Conservation (phyloP, 805 yeast species). For the Schwanniomyces occidentalis region DNA sequence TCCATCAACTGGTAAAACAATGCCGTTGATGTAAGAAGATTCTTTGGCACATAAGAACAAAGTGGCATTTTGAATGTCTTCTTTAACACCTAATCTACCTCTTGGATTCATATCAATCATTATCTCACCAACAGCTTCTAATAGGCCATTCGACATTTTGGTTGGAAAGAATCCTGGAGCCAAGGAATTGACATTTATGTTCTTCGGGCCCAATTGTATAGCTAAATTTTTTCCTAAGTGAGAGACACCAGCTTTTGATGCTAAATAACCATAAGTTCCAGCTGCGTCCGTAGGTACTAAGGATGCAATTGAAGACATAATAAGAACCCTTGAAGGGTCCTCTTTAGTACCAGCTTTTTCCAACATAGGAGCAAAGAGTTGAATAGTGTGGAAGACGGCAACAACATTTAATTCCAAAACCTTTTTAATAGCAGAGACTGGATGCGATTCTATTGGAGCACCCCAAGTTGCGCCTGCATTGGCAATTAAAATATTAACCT, state of each 20-base stretch:
- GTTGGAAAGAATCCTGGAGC: constrained; percentile 81
- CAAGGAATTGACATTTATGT: constrained; percentile 66
- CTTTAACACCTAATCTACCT: constrained; percentile 59
- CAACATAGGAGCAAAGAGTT: constrained; percentile 59
- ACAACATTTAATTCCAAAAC: constrained; percentile 63
- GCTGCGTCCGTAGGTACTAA: constrained; percentile 39
- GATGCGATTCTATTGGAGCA: constrained; percentile 58
- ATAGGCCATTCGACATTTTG: constrained; percentile 68
- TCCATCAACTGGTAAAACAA: constrained; percentile 69
- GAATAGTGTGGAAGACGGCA: constrained; percentile 68
- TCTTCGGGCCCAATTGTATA: constrained; percentile 61
- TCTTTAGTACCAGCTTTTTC: constrained; percentile 49
- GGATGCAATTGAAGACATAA: constrained; percentile 69
- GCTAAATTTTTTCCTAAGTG: constrained; percentile 68
- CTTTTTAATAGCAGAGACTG: constrained; percentile 60
- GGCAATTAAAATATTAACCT: constrained; percentile 65
- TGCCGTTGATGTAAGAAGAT: constrained; percentile 64
- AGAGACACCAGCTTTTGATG: constrained; percentile 74
- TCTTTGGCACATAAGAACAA: constrained; percentile 56
- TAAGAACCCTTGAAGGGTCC: constrained; percentile 64
- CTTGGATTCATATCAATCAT: constrained; percentile 57
- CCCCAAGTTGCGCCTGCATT: constrained; percentile 87
- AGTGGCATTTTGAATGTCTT: constrained; percentile 57
- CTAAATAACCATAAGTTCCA: constrained; percentile 69
- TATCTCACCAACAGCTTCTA: constrained; percentile 49